phyloP scores from a whole-genome alignment of 164 flowering plant genomes.

The Sextonia rubra region DNA sequence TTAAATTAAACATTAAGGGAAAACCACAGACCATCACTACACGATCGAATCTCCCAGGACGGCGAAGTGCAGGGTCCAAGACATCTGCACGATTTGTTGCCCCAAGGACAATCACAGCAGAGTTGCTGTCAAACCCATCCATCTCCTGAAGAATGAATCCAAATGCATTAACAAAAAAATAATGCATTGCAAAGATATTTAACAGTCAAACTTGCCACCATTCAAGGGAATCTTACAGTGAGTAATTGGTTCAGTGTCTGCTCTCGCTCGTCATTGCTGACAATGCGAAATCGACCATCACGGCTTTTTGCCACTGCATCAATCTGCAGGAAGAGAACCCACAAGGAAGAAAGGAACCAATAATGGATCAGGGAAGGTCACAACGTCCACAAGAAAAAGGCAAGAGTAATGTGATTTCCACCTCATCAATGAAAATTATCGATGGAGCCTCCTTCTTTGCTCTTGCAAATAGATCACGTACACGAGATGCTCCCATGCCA shows the following conservation, averaged over 20 bases:
- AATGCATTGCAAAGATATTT: not conserved
- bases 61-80: constrained; percentile 93
- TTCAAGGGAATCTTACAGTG: constrained; percentile 48
- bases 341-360: constrained; percentile 6
- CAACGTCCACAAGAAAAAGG: not conserved
- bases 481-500: constrained; percentile 99
- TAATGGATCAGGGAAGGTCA: not conserved
- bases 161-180: not conserved
- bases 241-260: constrained; percentile 95
- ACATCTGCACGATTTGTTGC: constrained; percentile 98
- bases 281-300: constrained; percentile 86
- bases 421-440: constrained; percentile 98
- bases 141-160: constrained; percentile 64
- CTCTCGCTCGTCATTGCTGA: constrained; percentile 95
- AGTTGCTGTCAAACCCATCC: constrained; percentile 99
- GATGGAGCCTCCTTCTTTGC: constrained; percentile 98
- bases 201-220: not conserved
- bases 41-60: constrained; percentile 99
- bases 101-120: constrained; percentile 96
- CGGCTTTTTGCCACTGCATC: constrained; percentile 99
- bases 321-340: constrained; percentile 45
- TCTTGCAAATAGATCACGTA: constrained; percentile 88
- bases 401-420: constrained; percentile 12
- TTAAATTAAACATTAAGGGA: constrained; percentile 1
- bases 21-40: constrained; percentile 68